Percentiles rank a stretch among this genome's conserved stretches.
These are phyloP conservation scores for Chaetothyriales sp. DNA, from an alignment of 2,329 filamentous ascomycete species.

Conservation along the genomic window DNA sequence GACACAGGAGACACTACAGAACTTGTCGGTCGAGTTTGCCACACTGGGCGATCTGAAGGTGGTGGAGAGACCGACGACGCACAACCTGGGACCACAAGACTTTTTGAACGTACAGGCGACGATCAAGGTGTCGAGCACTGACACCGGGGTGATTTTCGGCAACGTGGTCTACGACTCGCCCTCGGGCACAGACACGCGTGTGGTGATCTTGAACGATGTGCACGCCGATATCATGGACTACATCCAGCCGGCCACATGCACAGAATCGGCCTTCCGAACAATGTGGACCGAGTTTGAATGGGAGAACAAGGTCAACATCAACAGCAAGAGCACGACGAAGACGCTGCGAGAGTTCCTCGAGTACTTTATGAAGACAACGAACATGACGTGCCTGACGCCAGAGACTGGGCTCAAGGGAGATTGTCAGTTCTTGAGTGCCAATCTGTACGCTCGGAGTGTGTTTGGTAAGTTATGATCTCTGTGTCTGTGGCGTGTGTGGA, in stretches of 20 bases:
- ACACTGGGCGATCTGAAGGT: slow-evolving; percentile 95
- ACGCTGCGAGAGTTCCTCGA: slow-evolving; percentile 80
- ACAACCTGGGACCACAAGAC: slow-evolving; percentile 87
- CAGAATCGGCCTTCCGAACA: slow-evolving; percentile 95
- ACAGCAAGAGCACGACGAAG: slow-evolving; percentile 67
- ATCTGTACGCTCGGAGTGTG: slow-evolving; percentile 88
- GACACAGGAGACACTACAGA: slow-evolving; percentile 89
- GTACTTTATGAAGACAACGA: slow-evolving; percentile 91
- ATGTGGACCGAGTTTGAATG: slow-evolving; percentile 99
- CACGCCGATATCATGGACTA: slow-evolving; percentile 99
- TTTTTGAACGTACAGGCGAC: slow-evolving; percentile 98
- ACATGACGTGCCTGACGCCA: slow-evolving; percentile 95
- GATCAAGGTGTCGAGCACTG: slow-evolving; percentile 95
- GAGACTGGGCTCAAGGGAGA: slow-evolving; percentile 94
- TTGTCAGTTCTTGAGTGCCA: slow-evolving; percentile 94
- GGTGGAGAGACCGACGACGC: slow-evolving; percentile 86
- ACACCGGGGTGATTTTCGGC: slow-evolving; percentile 96
- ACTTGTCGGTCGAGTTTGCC: slow-evolving; percentile 95
- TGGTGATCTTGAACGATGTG: slow-evolving; percentile 94
- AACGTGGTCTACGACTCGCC: slow-evolving; percentile 96
- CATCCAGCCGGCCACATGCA: slow-evolving; percentile 91
- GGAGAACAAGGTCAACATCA: slow-evolving; percentile 99
- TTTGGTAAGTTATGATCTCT: slow-evolving; percentile 63
- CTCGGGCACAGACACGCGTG: slow-evolving; percentile 81
- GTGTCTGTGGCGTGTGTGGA: neutral